A percentile compares a stretch with the other conserved stretches of the same genome.
These are phyloP conservation scores for Nemania sp. DNA, from an alignment of 2,329 filamentous ascomycete species.

Conservation along the genomic window DNA sequence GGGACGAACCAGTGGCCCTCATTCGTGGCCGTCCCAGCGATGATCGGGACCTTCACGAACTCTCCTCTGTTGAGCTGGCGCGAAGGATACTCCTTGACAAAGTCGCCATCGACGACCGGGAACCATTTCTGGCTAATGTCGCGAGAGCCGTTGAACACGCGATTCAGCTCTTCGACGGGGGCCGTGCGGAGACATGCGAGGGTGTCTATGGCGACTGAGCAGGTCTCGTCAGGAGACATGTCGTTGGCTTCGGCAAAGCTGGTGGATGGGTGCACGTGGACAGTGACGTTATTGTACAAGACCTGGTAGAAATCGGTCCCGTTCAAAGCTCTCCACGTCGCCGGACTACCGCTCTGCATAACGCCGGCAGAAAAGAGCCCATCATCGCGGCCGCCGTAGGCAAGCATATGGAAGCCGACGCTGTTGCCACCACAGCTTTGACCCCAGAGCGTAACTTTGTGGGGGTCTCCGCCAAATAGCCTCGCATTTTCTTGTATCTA, in stretches of 20 bases:
- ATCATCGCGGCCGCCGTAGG: constrained; percentile 9
- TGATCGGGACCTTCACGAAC: constrained; percentile 11
- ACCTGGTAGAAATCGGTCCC: constrained; percentile 8
- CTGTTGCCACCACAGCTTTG: constrained; percentile 1
- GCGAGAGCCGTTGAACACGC: constrained; percentile 9
- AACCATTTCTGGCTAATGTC: constrained; percentile 9
- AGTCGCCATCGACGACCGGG: constrained; percentile 8
- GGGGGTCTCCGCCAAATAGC: constrained; percentile 2
- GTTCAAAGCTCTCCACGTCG: constrained; percentile 5
- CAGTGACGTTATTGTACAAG: constrained; percentile 10
- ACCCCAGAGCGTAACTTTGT: constrained; percentile 6
- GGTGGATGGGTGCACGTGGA: not conserved
- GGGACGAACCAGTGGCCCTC: constrained; percentile 9
- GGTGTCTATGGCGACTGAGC: constrained; percentile 2
- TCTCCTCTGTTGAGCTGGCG: constrained; percentile 1
- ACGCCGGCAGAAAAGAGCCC: constrained; percentile 9
- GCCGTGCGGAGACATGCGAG: constrained; percentile 11
- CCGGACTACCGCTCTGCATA: constrained; percentile 9
- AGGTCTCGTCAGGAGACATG: not conserved
- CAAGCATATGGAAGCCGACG: constrained; percentile 9
- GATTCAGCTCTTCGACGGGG: constrained; percentile 8
- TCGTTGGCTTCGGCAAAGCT: constrained; percentile 1
- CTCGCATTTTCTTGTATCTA: constrained; percentile 2
- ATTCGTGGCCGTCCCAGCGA: constrained; percentile 7
- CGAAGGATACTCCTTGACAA: constrained; percentile 9